A percentile compares a stretch with the other conserved stretches of the same genome.
Conservation (phyloP, 257 asterid species). For the Marsdenia floribunda region DNA sequence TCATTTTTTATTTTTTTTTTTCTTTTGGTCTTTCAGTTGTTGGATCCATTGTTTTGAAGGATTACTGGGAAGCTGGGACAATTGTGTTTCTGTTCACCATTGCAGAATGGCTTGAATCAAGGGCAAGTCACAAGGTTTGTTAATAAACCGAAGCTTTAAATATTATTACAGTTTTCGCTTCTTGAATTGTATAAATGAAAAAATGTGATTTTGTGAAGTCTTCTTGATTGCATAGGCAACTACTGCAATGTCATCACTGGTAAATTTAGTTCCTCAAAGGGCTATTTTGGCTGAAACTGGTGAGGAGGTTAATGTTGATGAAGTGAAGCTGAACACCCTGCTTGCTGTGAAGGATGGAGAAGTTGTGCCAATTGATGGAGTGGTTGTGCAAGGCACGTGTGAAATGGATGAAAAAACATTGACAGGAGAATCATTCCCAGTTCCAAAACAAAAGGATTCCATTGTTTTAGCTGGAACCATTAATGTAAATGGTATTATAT, state of each 20-base stretch:
- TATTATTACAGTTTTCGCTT: too few species aligned
- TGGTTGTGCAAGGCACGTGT: conserved; percentile 67
- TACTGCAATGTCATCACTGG: conserved; percentile 66
- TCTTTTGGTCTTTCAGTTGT: conserved; percentile 37
- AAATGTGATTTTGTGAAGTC: too few species aligned
- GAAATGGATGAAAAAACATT: conserved; percentile 78
- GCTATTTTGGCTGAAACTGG: conserved; percentile 76
- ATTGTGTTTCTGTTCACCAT: conserved; percentile 74
- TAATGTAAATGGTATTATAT: conserved; percentile 58
- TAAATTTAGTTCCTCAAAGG: conserved; percentile 66
- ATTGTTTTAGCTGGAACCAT: conserved; percentile 82
- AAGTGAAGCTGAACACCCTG: conserved; percentile 53
- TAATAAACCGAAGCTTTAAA: background rate
- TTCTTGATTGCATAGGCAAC: conserved; percentile 31
- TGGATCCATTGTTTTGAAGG: conserved; percentile 67
- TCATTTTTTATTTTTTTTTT: too few species aligned
- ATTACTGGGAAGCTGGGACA: conserved; percentile 90
- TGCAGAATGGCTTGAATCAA: conserved; percentile 81
- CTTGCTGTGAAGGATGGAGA: conserved; percentile 83
- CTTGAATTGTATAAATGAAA: too few species aligned
- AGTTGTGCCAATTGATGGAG: conserved; percentile 72
- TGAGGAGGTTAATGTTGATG: conserved; percentile 59
- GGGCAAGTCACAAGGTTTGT: conserved; percentile 80
- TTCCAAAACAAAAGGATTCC: conserved; percentile 60
- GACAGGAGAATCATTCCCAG: conserved; percentile 92